phyloP scores from a whole-genome alignment of 164 flowering plant genomes.

The Aristolochia californica region DNA sequence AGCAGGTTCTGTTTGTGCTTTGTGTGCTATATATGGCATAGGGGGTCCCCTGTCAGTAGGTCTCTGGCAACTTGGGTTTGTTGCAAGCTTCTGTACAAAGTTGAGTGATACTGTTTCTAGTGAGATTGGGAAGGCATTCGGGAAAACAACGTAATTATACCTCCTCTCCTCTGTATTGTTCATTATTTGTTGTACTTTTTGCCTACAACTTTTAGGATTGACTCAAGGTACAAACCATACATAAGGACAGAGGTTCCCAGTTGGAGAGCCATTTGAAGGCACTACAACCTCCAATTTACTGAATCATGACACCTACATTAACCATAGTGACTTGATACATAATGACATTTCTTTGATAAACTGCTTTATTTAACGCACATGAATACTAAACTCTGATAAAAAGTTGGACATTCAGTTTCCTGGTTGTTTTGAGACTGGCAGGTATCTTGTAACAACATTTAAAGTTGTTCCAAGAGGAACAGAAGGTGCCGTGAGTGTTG shows the following conservation, averaged over 20 bases:
- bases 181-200: not conserved
- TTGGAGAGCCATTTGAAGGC: no score
- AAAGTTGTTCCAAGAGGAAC: conserved; percentile 92
- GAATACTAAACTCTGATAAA: conserved; percentile 3
- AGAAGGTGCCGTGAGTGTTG: conserved; percentile 93
- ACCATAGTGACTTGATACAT: no score
- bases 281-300: no score
- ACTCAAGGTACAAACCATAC: not conserved
- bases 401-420: conserved; percentile 1
- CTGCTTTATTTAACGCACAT: no score
- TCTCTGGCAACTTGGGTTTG: conserved; percentile 81
- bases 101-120: conserved; percentile 94
- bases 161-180: not conserved
- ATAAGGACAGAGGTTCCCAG: not conserved
- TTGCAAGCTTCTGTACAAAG: conserved; percentile 95
- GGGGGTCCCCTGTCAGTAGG: conserved; percentile 48
- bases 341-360: no score
- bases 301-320: no score
- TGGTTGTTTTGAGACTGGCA: conserved; percentile 20
- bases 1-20: conserved; percentile 94
- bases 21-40: conserved; percentile 58
- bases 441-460: conserved; percentile 81
- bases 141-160: conserved; percentile 63
- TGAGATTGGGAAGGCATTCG: conserved; percentile 96
- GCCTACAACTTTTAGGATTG: not conserved